These are phyloP conservation scores for Mycena latifolia DNA, from an alignment of 768 basidiomycete genomes.

Conservation along the genomic window DNA sequence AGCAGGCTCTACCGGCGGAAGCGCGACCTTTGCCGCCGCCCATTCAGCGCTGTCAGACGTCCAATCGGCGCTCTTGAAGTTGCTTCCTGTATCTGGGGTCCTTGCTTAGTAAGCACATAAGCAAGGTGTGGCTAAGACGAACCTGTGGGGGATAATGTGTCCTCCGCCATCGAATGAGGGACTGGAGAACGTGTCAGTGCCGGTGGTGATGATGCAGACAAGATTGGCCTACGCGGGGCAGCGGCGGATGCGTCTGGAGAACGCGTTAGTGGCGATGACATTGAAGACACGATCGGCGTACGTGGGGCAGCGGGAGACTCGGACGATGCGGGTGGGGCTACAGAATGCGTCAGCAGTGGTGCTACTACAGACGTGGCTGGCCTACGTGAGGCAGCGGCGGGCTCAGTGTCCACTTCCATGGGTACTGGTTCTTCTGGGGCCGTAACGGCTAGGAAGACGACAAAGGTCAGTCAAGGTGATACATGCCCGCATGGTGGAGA, in stretches of 20 bases:
- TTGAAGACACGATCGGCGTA: not conserved
- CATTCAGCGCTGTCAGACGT: constrained; percentile 4
- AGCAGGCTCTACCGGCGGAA: not conserved
- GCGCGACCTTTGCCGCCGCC: constrained; percentile 1
- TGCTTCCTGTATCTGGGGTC: no score
- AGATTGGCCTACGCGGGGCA: no score
- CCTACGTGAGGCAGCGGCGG: no score
- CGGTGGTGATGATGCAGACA: no score
- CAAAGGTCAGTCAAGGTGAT: not conserved
- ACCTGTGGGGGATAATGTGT: constrained; percentile 5
- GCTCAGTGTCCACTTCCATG: not conserved
- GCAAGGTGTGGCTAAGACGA: not conserved
- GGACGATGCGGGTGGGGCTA: no score
- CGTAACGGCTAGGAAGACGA: not conserved
- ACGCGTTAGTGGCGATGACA: no score
- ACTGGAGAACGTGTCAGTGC: no score
- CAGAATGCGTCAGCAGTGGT: no score
- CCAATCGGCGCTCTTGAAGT: not conserved
- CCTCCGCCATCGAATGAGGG: no score
- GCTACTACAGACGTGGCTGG: no score
- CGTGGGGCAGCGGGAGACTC: not conserved
- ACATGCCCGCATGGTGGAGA: no score
- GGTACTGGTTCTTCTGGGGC: not conserved
- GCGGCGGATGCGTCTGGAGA: no score
- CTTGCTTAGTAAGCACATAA: not conserved